Evolutionary conservation across 805 yeast genomes (phyloP).

Genomic region (Lachancea nothofagi): DNA sequence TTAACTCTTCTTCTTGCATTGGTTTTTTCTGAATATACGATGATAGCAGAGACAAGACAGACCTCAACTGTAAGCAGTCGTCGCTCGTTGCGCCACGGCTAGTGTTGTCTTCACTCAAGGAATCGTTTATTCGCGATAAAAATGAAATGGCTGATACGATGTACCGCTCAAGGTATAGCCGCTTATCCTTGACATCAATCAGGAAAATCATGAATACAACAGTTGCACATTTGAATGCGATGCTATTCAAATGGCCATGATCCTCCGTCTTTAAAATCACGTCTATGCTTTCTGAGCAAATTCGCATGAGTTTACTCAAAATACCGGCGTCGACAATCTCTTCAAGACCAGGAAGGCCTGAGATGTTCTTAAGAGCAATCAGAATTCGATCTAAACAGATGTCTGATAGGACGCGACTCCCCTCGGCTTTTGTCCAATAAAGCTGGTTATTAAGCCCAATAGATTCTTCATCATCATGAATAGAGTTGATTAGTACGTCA

Average conservation of each 20-base stretch:
- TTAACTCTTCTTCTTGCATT: constrained; percentile 42
- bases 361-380: constrained; percentile 3
- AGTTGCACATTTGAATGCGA: constrained; percentile 34
- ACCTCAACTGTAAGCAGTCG: constrained; percentile 16
- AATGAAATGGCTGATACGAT: constrained; percentile 39
- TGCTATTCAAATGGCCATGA: constrained; percentile 14
- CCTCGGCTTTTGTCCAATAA: constrained; percentile 1
- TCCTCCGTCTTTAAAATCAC: constrained; percentile 8
- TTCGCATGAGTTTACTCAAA: constrained; percentile 16
- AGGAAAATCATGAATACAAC: constrained; percentile 40
- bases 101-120: constrained; percentile 29
- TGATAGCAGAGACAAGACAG: constrained; percentile 21
- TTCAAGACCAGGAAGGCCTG: neutral
- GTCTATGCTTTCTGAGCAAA: constrained; percentile 19
- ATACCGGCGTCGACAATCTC: constrained; percentile 7
- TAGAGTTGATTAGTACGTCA: constrained; percentile 8
- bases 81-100: constrained; percentile 9
- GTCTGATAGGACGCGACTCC: neutral
- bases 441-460: neutral
- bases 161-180: constrained; percentile 42
- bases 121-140: constrained; percentile 30
- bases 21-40: constrained; percentile 20
- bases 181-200: constrained; percentile 38
- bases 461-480: constrained; percentile 7
- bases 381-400: constrained; percentile 13